Evolutionary conservation across 441 rosid genomes (phyloP).

Genomic region (Francoa sonchifolia): DNA sequence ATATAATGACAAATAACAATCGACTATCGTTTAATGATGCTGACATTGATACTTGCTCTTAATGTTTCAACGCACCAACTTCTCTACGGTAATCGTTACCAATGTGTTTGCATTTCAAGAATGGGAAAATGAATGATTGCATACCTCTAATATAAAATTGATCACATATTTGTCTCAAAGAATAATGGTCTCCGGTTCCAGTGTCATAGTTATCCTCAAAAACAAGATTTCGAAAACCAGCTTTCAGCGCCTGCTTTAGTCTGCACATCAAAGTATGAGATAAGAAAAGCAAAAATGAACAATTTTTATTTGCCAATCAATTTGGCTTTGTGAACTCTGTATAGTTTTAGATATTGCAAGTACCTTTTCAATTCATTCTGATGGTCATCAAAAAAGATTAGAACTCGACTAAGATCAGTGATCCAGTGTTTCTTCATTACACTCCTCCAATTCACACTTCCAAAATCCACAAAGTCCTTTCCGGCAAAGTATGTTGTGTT

Average conservation of each 20-base stretch:
- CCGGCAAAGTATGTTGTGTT: conserved; percentile 97
- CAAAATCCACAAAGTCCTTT: conserved; percentile 92
- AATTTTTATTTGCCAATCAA: not conserved
- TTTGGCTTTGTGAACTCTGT: not conserved
- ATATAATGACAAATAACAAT: no score
- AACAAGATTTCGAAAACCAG: conserved; percentile 77
- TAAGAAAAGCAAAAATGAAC: conserved; percentile 7
- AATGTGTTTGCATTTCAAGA: no score
- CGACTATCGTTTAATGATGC: no score
- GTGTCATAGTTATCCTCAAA: conserved; percentile 98
- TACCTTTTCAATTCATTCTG: conserved; percentile 95
- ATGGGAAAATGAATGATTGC: not conserved
- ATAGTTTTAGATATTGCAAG: not conserved
- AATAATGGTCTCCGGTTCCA: conserved; percentile 95
- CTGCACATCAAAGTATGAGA: conserved; percentile 27
- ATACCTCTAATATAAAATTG: conserved; percentile 77
- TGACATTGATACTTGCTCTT: no score
- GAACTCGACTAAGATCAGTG: conserved; percentile 48
- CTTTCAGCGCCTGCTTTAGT: conserved; percentile 68
- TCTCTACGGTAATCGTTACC: no score
- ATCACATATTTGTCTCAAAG: conserved; percentile 91
- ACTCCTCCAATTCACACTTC: conserved; percentile 69
- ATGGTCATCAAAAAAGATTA: conserved; percentile 91
- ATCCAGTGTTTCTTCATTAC: conserved; percentile 60
- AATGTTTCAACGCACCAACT: no score